phyloP scores from a whole-genome alignment of 208 protist species.

The Crithidia fasciculata region DNA sequence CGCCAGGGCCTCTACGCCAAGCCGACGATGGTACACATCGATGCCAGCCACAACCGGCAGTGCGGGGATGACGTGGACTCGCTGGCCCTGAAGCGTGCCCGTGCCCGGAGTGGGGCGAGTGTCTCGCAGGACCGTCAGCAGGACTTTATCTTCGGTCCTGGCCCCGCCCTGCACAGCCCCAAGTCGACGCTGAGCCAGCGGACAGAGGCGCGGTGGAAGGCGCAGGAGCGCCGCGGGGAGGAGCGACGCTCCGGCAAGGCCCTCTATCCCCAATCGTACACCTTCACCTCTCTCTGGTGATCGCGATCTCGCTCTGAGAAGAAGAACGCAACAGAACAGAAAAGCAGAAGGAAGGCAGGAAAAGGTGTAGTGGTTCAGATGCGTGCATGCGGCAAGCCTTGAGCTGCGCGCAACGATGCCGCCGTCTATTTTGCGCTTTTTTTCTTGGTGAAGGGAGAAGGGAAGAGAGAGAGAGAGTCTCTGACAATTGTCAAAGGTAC shows the following conservation, averaged over 20 bases:
- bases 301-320: neutral
- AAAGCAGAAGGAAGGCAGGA: neutral
- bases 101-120: conserved; percentile 34
- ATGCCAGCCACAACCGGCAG: conserved; percentile 20
- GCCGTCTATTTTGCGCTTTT: no score
- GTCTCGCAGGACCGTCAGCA: conserved; percentile 31
- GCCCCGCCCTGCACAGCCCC: conserved; percentile 19
- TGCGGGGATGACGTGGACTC: conserved; percentile 50
- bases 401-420: no score
- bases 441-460: no score
- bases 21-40: conserved; percentile 41
- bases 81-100: conserved; percentile 54
- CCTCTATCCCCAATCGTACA: conserved; percentile 53
- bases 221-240: conserved; percentile 37
- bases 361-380: neutral
- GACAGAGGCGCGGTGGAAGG: conserved; percentile 58
- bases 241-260: conserved; percentile 62
- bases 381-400: neutral
- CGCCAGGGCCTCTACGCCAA: conserved; percentile 33
- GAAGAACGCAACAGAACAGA: neutral
- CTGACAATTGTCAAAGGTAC: no score
- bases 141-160: conserved; percentile 58
- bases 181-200: conserved; percentile 39
- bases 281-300: conserved; percentile 73
- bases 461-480: no score